phyloP scores from a whole-genome alignment of 2,329 filamentous ascomycete genomes.

The Talaromyces sp. region DNA sequence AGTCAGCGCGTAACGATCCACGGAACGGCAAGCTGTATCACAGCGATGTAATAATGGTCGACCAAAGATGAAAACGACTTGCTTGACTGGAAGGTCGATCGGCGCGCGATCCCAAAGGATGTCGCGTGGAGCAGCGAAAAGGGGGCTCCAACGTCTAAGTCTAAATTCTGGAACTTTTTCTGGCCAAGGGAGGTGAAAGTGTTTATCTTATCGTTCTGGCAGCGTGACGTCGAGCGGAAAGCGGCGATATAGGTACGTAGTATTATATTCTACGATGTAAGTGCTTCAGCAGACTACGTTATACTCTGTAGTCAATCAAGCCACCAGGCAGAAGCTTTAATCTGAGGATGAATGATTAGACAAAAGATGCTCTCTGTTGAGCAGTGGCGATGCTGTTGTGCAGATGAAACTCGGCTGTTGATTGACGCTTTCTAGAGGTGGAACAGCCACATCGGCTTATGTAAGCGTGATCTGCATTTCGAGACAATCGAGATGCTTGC shows the following conservation, averaged over 20 bases:
- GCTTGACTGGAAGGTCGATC: not conserved
- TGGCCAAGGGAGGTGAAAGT: not conserved
- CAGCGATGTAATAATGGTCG: not conserved
- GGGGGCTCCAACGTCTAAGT: not conserved
- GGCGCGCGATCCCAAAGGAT: not conserved
- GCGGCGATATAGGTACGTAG: not conserved
- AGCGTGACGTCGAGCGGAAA: constrained; percentile 3
- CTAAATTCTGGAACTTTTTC: not conserved
- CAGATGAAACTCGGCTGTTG: not conserved
- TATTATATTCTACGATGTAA: no score
- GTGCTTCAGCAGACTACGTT: not conserved
- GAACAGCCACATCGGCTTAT: constrained; percentile 1
- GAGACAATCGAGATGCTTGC: not conserved
- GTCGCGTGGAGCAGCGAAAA: constrained; percentile 3
- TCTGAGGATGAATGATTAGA: not conserved
- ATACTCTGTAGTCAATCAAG: not conserved
- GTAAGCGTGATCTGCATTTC: not conserved
- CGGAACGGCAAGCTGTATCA: constrained; percentile 5
- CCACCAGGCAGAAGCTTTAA: not conserved
- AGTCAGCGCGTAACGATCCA: not conserved
- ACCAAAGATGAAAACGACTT: not conserved
- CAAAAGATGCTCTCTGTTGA: not conserved
- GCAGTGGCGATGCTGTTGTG: not conserved
- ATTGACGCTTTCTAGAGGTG: not conserved
- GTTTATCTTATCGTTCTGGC: constrained; percentile 11